Evolutionary conservation across 345 rosid species (phyloP).

Genomic region (Psidium friedrichsthalianum): DNA sequence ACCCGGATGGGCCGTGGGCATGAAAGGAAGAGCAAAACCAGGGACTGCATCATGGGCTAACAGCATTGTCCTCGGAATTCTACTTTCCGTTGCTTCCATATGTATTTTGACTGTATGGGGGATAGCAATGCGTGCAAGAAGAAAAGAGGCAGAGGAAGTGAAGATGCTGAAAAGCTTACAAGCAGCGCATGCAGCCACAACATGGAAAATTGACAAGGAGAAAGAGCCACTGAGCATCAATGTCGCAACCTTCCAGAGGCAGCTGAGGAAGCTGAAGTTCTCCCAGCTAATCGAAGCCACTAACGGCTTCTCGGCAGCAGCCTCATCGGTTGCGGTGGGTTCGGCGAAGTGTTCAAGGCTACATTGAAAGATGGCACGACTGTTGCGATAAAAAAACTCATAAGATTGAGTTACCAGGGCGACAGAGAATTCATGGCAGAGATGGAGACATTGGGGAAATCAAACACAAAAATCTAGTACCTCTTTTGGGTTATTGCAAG

Average conservation of each 20-base stretch:
- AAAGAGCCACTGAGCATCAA: slow-evolving; percentile 92
- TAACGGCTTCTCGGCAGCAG: neutral
- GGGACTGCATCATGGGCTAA: slow-evolving; percentile 60
- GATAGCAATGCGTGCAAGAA: slow-evolving; percentile 68
- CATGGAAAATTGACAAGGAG: slow-evolving; percentile 97
- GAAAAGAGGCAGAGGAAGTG: slow-evolving; percentile 64
- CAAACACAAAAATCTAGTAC: slow-evolving; percentile 2
- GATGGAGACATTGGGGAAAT: slow-evolving; percentile 3
- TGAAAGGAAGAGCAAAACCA: slow-evolving; percentile 19
- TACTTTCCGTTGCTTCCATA: slow-evolving; percentile 65
- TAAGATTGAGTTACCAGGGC: slow-evolving; percentile 1
- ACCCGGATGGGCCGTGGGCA: slow-evolving; percentile 4
- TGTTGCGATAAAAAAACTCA: slow-evolving; percentile 1
- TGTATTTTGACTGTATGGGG: slow-evolving; percentile 87
- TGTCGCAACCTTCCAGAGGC: slow-evolving; percentile 85
- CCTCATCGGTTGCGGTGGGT: slow-evolving; percentile 6
- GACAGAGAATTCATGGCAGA: slow-evolving; percentile 7
- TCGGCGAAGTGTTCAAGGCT: slow-evolving; percentile 4
- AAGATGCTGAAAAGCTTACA: slow-evolving; percentile 86
- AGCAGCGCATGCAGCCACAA: slow-evolving; percentile 72
- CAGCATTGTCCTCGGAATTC: slow-evolving; percentile 76
- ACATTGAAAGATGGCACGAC: neutral
- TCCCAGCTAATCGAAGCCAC: slow-evolving; percentile 53
- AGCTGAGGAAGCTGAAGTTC: slow-evolving; percentile 77
- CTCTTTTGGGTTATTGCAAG: neutral